Conservation (phyloP, 139 green algal species). For the Chlorella vulgaris region DNA sequence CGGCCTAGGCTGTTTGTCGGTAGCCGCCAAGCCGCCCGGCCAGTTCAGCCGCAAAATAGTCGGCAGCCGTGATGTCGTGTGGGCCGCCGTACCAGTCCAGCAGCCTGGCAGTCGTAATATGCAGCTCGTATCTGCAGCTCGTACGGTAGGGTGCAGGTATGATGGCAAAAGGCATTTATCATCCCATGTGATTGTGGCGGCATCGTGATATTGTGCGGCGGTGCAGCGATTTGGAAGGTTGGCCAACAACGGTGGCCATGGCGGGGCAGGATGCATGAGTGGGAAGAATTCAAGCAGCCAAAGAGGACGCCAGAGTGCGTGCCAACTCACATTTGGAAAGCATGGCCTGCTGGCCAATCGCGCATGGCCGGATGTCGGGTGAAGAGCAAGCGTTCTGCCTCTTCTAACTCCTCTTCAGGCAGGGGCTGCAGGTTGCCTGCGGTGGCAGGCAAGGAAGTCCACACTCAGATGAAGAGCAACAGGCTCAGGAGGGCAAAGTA, state of each 20-base stretch:
- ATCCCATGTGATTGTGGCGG: background rate
- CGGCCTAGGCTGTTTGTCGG: no score
- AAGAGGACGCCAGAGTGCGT: no score
- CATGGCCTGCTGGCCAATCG: slow-evolving; percentile 52
- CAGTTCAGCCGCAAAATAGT: slow-evolving; percentile 20
- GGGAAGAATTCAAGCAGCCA: no score
- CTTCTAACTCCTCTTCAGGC: slow-evolving; percentile 5
- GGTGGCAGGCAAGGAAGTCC: no score
- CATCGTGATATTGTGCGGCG: no score
- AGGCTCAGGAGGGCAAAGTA: no score
- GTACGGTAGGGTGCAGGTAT: background rate
- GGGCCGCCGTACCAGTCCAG: slow-evolving; percentile 59
- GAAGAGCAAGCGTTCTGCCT: slow-evolving; percentile 51
- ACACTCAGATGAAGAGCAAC: no score
- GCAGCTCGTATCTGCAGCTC: slow-evolving; percentile 27
- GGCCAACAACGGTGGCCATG: no score
- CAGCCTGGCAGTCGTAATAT: slow-evolving; percentile 43
- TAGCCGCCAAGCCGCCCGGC: background rate
- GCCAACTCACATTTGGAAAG: slow-evolving; percentile 53
- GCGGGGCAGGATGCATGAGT: no score
- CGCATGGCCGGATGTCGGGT: slow-evolving; percentile 55
- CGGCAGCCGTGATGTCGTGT: slow-evolving; percentile 1
- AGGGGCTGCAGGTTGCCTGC: slow-evolving; percentile 33
- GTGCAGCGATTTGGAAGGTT: no score
- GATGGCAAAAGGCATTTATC: background rate